Evolutionary conservation across 106 monocot species (phyloP), one percentile per base, ranked within the genome.

Genomic region (Hemerocallis citrina): DNA sequence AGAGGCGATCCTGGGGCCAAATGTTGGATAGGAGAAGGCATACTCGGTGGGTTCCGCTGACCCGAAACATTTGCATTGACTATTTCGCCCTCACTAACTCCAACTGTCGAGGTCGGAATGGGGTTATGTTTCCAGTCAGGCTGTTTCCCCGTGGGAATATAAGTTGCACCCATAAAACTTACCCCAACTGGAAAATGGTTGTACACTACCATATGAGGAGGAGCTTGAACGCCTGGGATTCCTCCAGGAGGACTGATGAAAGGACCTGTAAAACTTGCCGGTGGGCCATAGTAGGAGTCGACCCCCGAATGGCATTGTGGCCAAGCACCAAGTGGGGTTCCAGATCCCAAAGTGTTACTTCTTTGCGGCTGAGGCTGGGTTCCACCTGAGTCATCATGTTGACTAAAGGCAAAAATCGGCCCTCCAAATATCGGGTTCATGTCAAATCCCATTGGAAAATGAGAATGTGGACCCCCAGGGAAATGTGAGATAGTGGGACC

Each of bases 141-240:
- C 57, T 87, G 86, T 57, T 91, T 96, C 11, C 82, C 95, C 45
- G 75, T 65, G 68, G 95, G 87, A 49, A 91, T 73, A 71, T 81
- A 96, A 69, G 90, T 61, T 36, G 84, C 50, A 19, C 95, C 87
- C 90, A 96, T 90, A 56, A 81, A 87, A 69, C 86, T 79, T 49
- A 95, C 25, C 8, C 89, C 89, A 29, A 85, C 75, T 30, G 95
- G 57, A 78, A 96, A 96, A 68, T 87, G 95, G 49, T 96, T 96
- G 58, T 96, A 96, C 25, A 96, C 81, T 11, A 91, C 75, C 95
- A 96, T 96, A 55, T 86, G 95, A 39, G 80, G 86, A 27, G 80
- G 95, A 23, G 72, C 85, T 75, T 95, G 89, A 40, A 92, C 78
- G 32, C 86, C 77, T 50, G 89, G 75, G 21, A 93, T 88, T 22